These are phyloP conservation scores for Sclerotiophoma versabilis DNA, from an alignment of 2,329 filamentous ascomycete species.

Conservation along the genomic window DNA sequence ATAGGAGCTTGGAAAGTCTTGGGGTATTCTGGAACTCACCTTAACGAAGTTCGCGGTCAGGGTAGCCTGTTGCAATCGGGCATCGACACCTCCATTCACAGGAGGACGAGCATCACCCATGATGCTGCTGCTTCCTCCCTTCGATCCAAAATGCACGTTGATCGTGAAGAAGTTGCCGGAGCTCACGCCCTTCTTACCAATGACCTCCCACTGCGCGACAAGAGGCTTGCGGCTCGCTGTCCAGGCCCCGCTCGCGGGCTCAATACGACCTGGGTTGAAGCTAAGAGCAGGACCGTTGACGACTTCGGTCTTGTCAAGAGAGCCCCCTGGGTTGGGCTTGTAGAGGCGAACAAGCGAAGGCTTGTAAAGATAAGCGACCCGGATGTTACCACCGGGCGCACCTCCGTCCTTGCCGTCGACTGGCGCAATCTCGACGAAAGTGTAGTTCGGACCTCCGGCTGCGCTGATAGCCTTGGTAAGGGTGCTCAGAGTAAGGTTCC, in stretches of 20 bases:
- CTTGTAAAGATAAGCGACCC: constrained; percentile 73
- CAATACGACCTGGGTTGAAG: constrained; percentile 74
- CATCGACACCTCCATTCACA: constrained; percentile 68
- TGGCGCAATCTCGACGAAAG: constrained; percentile 66
- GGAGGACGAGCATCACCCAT: constrained; percentile 72
- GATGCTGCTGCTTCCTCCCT: constrained; percentile 69
- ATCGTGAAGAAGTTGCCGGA: constrained; percentile 67
- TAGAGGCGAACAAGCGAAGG: constrained; percentile 65
- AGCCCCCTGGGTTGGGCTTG: constrained; percentile 64
- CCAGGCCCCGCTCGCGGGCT: constrained; percentile 68
- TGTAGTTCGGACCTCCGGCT: constrained; percentile 62
- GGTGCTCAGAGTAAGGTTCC: constrained; percentile 66
- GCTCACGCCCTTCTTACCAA: constrained; percentile 58
- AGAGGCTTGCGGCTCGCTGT: constrained; percentile 70
- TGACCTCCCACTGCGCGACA: constrained; percentile 69
- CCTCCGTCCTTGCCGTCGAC: constrained; percentile 69
- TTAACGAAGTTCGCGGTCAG: constrained; percentile 59
- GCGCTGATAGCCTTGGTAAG: constrained; percentile 62
- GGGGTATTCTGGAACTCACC: constrained; percentile 28
- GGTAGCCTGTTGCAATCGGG: constrained; percentile 64
- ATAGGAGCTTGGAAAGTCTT: constrained; percentile 12
- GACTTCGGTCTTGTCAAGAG: constrained; percentile 64
- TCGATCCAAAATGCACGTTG: constrained; percentile 73
- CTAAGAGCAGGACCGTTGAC: constrained; percentile 65
- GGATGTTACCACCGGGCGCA: constrained; percentile 74